These are phyloP conservation scores for Agaricus sinodeliciosus DNA, from an alignment of 768 basidiomycete genomes.

Conservation along the genomic window DNA sequence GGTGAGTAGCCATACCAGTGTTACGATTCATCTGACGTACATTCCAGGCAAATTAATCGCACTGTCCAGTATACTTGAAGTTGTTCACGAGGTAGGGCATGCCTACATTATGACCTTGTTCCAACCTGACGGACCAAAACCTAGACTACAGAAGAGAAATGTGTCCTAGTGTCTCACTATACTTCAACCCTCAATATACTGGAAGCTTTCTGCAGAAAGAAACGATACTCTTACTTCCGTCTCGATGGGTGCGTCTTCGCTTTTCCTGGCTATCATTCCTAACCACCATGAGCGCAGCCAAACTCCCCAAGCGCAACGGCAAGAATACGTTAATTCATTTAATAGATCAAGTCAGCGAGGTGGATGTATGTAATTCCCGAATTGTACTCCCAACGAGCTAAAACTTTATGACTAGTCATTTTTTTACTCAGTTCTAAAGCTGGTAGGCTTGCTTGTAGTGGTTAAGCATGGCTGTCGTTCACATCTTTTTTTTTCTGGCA, in stretches of 20 bases:
- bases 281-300: conserved; percentile 36
- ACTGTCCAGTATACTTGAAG: conserved; percentile 55
- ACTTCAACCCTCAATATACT: conserved; percentile 91
- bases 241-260: conserved; percentile 67
- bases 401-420: conserved; percentile 45
- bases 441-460: conserved; percentile 22
- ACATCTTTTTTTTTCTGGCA: conserved; percentile 10
- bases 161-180: conserved; percentile 94
- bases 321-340: conserved; percentile 84
- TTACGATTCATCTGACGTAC: not conserved
- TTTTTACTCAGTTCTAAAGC: conserved; percentile 94
- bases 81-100: conserved; percentile 46
- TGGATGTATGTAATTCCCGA: conserved; percentile 47
- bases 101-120: not conserved
- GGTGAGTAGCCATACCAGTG: conserved; percentile 39
- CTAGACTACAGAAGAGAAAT: conserved; percentile 85
- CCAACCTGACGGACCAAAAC: not conserved
- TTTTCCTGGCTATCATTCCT: not conserved
- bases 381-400: not conserved
- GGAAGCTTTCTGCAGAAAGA: conserved; percentile 76
- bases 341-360: conserved; percentile 69
- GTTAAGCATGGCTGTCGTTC: not conserved
- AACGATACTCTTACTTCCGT: conserved; percentile 71
- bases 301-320: conserved; percentile 69
- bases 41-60: conserved; percentile 66